Percentiles rank a stretch among this genome's conserved stretches.
Conservation (phyloP, 768 basidiomycete species). For the Daedaleopsis nitida region DNA sequence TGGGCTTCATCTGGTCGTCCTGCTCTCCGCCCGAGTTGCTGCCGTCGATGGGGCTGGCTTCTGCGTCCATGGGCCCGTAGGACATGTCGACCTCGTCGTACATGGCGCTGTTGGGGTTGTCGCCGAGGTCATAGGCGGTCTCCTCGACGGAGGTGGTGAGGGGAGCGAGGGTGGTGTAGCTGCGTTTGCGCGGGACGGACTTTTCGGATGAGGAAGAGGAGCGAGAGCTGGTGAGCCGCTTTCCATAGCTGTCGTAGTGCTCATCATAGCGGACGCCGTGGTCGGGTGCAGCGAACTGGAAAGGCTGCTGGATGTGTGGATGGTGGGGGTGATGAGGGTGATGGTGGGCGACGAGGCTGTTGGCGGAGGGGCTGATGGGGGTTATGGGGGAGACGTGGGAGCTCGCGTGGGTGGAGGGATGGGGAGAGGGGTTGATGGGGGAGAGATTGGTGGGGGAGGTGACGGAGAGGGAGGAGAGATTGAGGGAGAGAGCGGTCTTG, state of each 20-base stretch:
- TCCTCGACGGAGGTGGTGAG: slow-evolving; percentile 37
- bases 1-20: slow-evolving; percentile 37
- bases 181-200: slow-evolving; percentile 66
- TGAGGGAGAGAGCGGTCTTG: slow-evolving; percentile 52
- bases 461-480: slow-evolving; percentile 67
- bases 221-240: slow-evolving; percentile 42
- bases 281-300: slow-evolving; percentile 51
- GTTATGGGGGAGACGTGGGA: slow-evolving; percentile 48
- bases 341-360: slow-evolving; percentile 45
- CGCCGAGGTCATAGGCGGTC: slow-evolving; percentile 27
- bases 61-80: slow-evolving; percentile 47
- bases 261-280: slow-evolving; percentile 36
- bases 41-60: slow-evolving; percentile 47
- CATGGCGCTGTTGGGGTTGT: slow-evolving; percentile 33
- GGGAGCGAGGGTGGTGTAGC: slow-evolving; percentile 52
- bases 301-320: slow-evolving; percentile 36
- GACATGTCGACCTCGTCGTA: slow-evolving; percentile 67
- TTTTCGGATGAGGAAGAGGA: slow-evolving; percentile 54
- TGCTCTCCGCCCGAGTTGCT: slow-evolving; percentile 38
- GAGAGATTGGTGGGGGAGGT: slow-evolving; percentile 67
- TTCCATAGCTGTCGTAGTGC: slow-evolving; percentile 33
- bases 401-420: slow-evolving; percentile 34
- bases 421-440: slow-evolving; percentile 54
- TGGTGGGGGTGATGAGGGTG: slow-evolving; percentile 35
- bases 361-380: slow-evolving; percentile 59